Conservation (phyloP, 495 filamentous ascomycete genomes). For the Daldinia bambusicola region DNA sequence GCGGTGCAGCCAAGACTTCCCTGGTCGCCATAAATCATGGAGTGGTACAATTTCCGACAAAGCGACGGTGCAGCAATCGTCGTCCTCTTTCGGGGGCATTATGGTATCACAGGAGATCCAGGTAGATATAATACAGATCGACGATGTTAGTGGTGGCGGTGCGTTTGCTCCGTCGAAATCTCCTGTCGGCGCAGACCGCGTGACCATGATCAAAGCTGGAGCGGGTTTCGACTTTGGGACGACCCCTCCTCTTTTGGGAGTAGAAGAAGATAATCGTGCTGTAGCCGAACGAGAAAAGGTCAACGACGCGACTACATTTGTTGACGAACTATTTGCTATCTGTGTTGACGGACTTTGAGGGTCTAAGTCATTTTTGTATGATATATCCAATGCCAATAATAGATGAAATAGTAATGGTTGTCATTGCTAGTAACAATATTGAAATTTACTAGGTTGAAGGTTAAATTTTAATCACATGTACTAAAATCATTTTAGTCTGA, state of each 20-base stretch:
- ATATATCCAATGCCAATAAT: neutral
- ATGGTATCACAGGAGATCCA: slow-evolving; percentile 65
- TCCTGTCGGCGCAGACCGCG: slow-evolving; percentile 19
- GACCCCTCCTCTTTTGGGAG: slow-evolving; percentile 15
- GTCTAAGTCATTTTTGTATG: neutral
- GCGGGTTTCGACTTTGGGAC: slow-evolving; percentile 30
- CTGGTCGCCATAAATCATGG: neutral
- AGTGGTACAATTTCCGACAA: slow-evolving; percentile 21
- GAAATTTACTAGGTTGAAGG: neutral
- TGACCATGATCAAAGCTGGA: slow-evolving; percentile 35
- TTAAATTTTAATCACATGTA: neutral
- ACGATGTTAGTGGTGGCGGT: slow-evolving; percentile 23
- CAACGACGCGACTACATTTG: slow-evolving; percentile 52
- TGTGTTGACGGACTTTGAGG: slow-evolving; percentile 47
- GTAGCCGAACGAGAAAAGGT: slow-evolving; percentile 37
- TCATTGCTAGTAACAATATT: neutral
- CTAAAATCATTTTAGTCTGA: neutral
- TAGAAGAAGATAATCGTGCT: slow-evolving; percentile 19
- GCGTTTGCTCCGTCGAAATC: slow-evolving; percentile 13
- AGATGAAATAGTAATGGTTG: neutral
- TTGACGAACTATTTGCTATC: slow-evolving; percentile 52
- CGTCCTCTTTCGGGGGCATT: slow-evolving; percentile 58
- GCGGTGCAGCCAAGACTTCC: slow-evolving; percentile 47
- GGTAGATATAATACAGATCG: slow-evolving; percentile 56
- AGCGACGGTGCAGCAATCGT: slow-evolving; percentile 7